Percentiles rank a stretch among this genome's conserved stretches.
Evolutionary conservation across 306 rosid genomes (phyloP).

Genomic region (Lithocarpus polystachyus): DNA sequence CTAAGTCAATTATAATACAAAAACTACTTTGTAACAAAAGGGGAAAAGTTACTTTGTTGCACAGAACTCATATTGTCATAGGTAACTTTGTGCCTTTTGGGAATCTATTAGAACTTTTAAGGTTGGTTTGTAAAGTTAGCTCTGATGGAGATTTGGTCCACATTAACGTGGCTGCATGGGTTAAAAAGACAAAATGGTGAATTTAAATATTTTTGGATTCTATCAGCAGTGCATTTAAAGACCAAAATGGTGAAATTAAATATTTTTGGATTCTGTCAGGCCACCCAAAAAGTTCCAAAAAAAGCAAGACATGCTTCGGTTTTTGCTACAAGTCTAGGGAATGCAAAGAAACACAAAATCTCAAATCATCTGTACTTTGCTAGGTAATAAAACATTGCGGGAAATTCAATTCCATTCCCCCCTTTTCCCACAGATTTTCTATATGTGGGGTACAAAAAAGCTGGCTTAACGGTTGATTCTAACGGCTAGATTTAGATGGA

Average conservation of each 20-base stretch:
- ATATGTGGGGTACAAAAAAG: background rate
- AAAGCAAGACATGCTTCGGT: background rate
- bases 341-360: background rate
- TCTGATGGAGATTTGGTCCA: conserved; percentile 14
- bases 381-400: background rate
- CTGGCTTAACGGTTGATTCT: too few species aligned
- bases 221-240: conserved; percentile 36
- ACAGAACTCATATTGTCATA: too few species aligned
- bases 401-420: background rate
- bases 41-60: too few species aligned
- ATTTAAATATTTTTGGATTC: conserved; percentile 29
- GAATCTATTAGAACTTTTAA: background rate
- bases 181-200: conserved; percentile 28
- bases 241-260: conserved; percentile 10
- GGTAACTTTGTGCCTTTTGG: background rate
- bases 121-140: background rate
- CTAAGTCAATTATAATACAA: background rate
- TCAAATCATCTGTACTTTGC: background rate
- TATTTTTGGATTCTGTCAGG: conserved; percentile 8
- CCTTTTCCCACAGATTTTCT: background rate
- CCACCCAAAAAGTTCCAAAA: background rate
- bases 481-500: too few species aligned
- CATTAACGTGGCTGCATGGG: conserved; percentile 29
- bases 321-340: conserved; percentile 11
- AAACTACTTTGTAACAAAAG: background rate